Percentiles rank a stretch among this genome's conserved stretches.
Conservation (phyloP, 306 rosid species). For the Sesbania bispinosa region DNA sequence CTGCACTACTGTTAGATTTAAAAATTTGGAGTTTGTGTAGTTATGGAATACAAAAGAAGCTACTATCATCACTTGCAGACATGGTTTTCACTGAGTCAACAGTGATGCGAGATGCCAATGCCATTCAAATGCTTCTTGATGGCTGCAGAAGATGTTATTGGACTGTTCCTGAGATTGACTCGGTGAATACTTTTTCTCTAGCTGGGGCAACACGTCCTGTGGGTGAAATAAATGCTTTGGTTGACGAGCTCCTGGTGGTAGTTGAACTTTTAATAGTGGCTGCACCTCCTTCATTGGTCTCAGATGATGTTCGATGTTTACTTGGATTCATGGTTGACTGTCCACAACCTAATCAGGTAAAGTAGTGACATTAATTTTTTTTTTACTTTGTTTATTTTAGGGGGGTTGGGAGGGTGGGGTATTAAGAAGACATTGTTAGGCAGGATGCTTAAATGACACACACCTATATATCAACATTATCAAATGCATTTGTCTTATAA, state of each 20-base stretch:
- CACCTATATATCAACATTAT: background rate
- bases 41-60: constrained; percentile 97
- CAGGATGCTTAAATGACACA: too few relatives aligned
- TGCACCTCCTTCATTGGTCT: constrained; percentile 76
- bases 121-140: constrained; percentile 97
- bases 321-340: constrained; percentile 98
- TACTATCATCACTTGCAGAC: constrained; percentile 96
- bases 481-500: constrained; percentile 14
- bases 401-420: background rate
- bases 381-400: background rate
- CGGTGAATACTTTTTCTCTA: constrained; percentile 68
- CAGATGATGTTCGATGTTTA: constrained; percentile 76
- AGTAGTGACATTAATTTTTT: constrained; percentile 1
- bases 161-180: constrained; percentile 74
- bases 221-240: constrained; percentile 98
- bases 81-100: constrained; percentile 92
- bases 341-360: constrained; percentile 97
- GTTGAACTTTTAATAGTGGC: constrained; percentile 92
- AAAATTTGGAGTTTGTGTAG: constrained; percentile 95
- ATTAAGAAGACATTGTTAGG: constrained; percentile 1
- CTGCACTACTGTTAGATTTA: constrained; percentile 78
- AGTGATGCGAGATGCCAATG: constrained; percentile 97
- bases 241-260: constrained; percentile 91
- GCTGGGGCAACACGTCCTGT: constrained; percentile 69
- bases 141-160: constrained; percentile 96